phyloP scores from a whole-genome alignment of 2,329 filamentous ascomycete genomes.

The Trichoderma sp. region DNA sequence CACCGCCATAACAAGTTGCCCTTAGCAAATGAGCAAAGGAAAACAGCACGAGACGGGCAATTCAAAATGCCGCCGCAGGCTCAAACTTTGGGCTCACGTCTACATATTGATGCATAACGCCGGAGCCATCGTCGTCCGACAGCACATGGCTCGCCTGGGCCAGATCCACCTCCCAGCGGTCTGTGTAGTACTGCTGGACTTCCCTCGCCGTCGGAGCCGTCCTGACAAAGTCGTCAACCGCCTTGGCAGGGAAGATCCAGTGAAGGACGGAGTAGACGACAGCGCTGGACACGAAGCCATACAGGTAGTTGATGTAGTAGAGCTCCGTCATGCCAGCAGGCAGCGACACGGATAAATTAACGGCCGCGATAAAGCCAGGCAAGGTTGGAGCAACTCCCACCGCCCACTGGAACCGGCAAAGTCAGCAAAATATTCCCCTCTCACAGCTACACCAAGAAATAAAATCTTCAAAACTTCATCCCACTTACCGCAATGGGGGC shows the following conservation, averaged over 20 bases:
- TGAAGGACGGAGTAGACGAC: conserved; percentile 35
- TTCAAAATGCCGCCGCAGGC: background rate
- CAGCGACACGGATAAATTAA: conserved; percentile 36
- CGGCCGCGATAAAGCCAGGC: conserved; percentile 43
- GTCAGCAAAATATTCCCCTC: background rate
- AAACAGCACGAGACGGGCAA: background rate
- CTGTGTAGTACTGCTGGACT: conserved; percentile 31
- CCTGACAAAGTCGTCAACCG: conserved; percentile 33
- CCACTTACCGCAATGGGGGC: conserved; percentile 37
- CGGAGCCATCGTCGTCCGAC: conserved; percentile 20
- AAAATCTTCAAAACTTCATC: no score
- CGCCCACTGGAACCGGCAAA: conserved; percentile 34
- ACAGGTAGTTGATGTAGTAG: conserved; percentile 41
- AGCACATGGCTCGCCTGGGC: conserved; percentile 15
- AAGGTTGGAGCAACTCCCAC: conserved; percentile 40
- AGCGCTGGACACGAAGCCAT: conserved; percentile 38
- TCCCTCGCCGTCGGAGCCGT: conserved; percentile 26
- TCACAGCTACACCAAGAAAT: background rate
- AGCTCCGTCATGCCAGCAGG: conserved; percentile 39
- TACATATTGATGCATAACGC: background rate
- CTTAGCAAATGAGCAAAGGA: background rate
- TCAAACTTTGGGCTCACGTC: conserved; percentile 4
- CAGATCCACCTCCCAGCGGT: conserved; percentile 35
- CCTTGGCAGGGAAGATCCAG: conserved; percentile 28
- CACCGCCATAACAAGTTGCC: background rate